Percentiles rank a stretch among this genome's conserved stretches.
Evolutionary conservation across 2,329 filamentous ascomycete species (phyloP).

Genomic region (Teratosphaeria pseudoeucalypti): DNA sequence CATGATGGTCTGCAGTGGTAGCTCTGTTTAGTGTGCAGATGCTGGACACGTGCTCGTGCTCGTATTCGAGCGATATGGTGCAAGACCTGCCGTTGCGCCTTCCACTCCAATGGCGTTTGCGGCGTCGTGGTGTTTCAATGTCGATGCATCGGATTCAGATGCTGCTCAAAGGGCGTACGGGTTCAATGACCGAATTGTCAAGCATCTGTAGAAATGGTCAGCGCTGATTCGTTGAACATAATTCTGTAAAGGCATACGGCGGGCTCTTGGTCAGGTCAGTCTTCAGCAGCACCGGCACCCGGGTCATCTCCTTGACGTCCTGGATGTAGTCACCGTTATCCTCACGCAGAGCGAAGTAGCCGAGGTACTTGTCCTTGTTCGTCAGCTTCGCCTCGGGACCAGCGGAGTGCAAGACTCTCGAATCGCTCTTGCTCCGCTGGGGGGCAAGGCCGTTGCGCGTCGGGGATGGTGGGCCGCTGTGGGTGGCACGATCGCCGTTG

Average conservation of each 20-base stretch:
- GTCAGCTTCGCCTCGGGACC: conserved; percentile 72
- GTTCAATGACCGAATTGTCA: conserved; percentile 76
- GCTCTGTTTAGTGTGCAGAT: conserved; percentile 2
- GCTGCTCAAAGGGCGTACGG: conserved; percentile 52
- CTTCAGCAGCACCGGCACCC: conserved; percentile 95
- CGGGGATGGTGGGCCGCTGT: conserved; percentile 89
- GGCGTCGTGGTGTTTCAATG: background rate
- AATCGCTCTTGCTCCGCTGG: conserved; percentile 85
- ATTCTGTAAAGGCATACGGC: conserved; percentile 61
- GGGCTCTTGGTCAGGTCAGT: conserved; percentile 97
- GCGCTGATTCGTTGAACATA: conserved; percentile 13
- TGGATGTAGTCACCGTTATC: conserved; percentile 94
- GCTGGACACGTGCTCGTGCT: conserved; percentile 1
- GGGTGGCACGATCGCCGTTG: conserved; percentile 70
- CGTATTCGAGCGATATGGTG: background rate
- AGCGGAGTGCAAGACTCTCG: conserved; percentile 63
- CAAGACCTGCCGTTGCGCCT: background rate
- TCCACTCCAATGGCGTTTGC: background rate
- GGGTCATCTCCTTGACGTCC: conserved; percentile 94
- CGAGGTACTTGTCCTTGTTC: conserved; percentile 94
- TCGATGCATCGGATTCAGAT: background rate
- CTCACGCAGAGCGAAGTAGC: conserved; percentile 79
- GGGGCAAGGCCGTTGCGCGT: conserved; percentile 63
- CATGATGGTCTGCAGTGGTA: conserved; percentile 7
- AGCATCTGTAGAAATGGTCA: conserved; percentile 48